Conservation (phyloP, 495 filamentous ascomycete genomes). For the Penicillium coffeae region DNA sequence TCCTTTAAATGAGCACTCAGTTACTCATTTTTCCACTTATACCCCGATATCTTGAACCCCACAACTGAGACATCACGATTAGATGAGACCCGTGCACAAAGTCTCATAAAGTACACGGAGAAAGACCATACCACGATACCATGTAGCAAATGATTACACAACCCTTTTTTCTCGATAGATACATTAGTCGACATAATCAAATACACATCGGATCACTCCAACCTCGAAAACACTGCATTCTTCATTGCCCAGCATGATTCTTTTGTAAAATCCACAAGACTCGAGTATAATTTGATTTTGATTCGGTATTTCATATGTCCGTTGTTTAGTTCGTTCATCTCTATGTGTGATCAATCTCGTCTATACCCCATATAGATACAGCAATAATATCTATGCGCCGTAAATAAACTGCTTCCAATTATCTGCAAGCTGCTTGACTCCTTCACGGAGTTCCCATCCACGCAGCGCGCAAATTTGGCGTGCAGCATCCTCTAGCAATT, state of each 20-base stretch:
- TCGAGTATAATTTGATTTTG: too few species aligned
- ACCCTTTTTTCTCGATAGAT: conserved; percentile 14
- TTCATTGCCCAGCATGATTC: too few species aligned
- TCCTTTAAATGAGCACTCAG: too few species aligned
- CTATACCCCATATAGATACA: background rate
- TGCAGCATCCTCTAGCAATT: conserved; percentile 66
- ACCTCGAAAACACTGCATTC: too few species aligned
- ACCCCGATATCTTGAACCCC: background rate
- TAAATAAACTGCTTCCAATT: conserved; percentile 85
- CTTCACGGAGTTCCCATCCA: conserved; percentile 71
- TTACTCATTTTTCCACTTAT: background rate
- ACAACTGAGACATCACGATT: conserved; percentile 15
- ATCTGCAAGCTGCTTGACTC: conserved; percentile 60
- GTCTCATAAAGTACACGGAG: conserved; percentile 2
- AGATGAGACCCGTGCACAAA: conserved; percentile 25
- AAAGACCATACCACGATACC: conserved; percentile 20
- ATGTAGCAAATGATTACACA: conserved; percentile 21
- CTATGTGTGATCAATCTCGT: too few species aligned
- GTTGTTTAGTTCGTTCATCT: too few species aligned
- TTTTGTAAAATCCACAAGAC: too few species aligned
- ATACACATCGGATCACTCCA: too few species aligned
- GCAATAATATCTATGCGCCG: too few species aligned
- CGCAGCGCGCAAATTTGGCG: conserved; percentile 71
- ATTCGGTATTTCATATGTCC: too few species aligned
- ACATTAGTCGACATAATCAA: too few species aligned